Percentiles rank a stretch among this genome's conserved stretches.
Evolutionary conservation across 257 asterid species (phyloP).

Genomic region (Osmanthus fragrans): DNA sequence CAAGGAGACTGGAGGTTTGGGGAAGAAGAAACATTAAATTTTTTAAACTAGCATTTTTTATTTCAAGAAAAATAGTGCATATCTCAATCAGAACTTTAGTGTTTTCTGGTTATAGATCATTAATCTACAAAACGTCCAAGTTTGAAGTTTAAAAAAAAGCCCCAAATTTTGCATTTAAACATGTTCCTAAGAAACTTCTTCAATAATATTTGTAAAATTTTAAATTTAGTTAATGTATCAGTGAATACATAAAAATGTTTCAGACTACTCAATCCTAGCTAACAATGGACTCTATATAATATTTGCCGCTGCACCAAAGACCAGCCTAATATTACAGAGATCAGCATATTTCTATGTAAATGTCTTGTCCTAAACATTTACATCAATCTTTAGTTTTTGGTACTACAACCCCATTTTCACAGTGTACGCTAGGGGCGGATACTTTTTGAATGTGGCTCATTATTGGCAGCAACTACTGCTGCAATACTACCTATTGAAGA

Average conservation of each 20-base stretch:
- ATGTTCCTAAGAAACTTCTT: neutral
- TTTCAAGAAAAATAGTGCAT: no score
- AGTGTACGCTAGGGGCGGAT: neutral
- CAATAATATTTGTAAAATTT: neutral
- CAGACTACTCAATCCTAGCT: slow-evolving; percentile 36
- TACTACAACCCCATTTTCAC: slow-evolving; percentile 62
- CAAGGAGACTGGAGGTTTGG: no score
- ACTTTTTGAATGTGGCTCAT: slow-evolving; percentile 28
- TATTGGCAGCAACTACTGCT: slow-evolving; percentile 32
- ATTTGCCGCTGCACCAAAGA: slow-evolving; percentile 39
- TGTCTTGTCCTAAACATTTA: slow-evolving; percentile 40
- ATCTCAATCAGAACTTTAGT: no score
- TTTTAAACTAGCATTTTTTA: no score
- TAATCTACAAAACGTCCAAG: neutral
- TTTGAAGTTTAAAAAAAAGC: neutral
- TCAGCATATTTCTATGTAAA: slow-evolving; percentile 27
- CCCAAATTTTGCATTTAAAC: neutral
- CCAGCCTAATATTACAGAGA: slow-evolving; percentile 49
- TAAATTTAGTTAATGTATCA: slow-evolving; percentile 23
- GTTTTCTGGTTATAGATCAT: no score
- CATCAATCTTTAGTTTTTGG: slow-evolving; percentile 36
- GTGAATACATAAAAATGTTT: slow-evolving; percentile 23
- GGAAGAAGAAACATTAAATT: no score
- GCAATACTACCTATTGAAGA: slow-evolving; percentile 35
- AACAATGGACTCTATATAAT: slow-evolving; percentile 36